Evolutionary conservation across 306 rosid genomes (phyloP), one percentile per base, ranked within the genome.

Genomic region (Castanopsis chinensis): DNA sequence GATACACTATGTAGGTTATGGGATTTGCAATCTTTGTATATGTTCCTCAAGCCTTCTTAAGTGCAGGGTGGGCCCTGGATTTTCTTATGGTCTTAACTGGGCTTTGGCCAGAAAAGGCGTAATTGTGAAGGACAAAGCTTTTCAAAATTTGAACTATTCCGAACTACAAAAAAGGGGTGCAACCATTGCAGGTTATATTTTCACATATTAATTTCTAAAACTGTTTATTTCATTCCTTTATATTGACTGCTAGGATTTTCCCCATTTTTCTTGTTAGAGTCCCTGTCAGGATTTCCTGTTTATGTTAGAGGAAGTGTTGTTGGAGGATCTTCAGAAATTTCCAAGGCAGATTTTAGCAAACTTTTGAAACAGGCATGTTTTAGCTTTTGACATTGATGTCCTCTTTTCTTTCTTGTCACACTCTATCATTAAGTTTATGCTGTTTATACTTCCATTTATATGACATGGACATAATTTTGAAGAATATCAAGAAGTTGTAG

Each of bases 101-200:
- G 88, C 87, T 70, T 73, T 87, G 71, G 88, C 88, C n/a, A 73
- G 77, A 59, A 87, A 83, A 81, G 87, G 88, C 60, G 82, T 85
- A 52, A 41, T 80, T 27, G 85, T 83, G 59, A 64, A 68, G 45
- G 84, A 65, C 77, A 69, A 85, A 78, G 91, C 73, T 45, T 85
- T 88, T 55, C 80, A 19, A 10, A 83, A 85, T 69, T 72, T 88
- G 72, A 72, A 69, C 55, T 51, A 80, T 54, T 83, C 68, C 37
- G 89, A 80, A 63, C 86, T 88, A 51, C 37, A 75, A 28, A 85
- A 80, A 71, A 76, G 54, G 57, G 91, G 86, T 53, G 91, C 89
- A 71, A 60, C 73, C 49, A 30, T 75, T 60, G 21, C 82, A 65
- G 84, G 89, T 41, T 82, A 73, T 5, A 58, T 19, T 54, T 35